Evolutionary conservation across 169 alveolate species (phyloP), one percentile per base, ranked within the genome.

Genomic region (Theileria sp.): DNA sequence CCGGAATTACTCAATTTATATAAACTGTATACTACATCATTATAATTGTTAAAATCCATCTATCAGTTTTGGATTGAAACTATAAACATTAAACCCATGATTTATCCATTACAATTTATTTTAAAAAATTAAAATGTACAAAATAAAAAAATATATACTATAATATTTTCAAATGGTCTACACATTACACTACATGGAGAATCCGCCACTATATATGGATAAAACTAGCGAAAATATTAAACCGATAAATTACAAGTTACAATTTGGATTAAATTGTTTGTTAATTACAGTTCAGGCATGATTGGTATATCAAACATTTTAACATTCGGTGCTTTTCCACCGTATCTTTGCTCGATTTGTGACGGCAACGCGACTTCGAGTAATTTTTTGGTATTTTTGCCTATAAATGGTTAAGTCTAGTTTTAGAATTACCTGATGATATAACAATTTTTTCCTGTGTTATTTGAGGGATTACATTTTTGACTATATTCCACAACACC

Each of bases 381-480:
- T 26, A 84, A n/a, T 76, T 84, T 76, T 69, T 84, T 84, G 1
- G 80, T 77, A 58, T 76, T 84, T 69, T 58, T 77, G 4, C 54
- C 54, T 44, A 44, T 32, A 44, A 44, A 44, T 8, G 15, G 12
- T 44, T 44, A 13, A 44, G 1, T 44, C 54, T 1, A 44, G 54
- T 44, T 44, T 10, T 44, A 8, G 8, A 44, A 10, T 8, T 44
- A 44, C 86, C 87, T 8, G 87, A 77, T 32, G 81, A 75, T 1
- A 84, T 84, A 60, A 68, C 77, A 0, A 84, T 84, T 54, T 81
- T 84, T 65, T 84, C 90, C 56, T 84, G 90, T 0, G 90, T 84
- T 21, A 65, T 74, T 32, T 77, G 77, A 3, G 90, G 90, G 19
- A 84, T 64, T 1, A 84, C 86, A 56, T 62, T 72, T 67, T 84